Base-by-base conservation (phyloP, 2,329 filamentous ascomycete genomes). In the Arachnopeziza araneosa region DNA sequence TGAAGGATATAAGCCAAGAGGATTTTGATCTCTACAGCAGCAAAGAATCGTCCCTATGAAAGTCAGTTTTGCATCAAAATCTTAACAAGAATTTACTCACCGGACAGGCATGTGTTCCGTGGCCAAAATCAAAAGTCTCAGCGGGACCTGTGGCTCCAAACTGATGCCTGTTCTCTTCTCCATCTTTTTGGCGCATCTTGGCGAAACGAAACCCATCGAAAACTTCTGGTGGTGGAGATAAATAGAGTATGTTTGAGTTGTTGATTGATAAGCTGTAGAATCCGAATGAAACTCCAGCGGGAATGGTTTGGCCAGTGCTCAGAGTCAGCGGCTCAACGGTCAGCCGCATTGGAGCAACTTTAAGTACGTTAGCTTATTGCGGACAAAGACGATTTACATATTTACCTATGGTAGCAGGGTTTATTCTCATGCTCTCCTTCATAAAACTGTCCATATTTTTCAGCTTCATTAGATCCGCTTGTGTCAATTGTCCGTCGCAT, bases 31-130 rank as follows among this genome's bases (percentile, higher is more conserved):
- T 76, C 72, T 54, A 73, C 73, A 21, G 68, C 69, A 1, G 74
- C 74, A 54, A 77, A 71, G 67, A 78, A 78, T 0, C 76, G 67
- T 0, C 76, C 76, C 54, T 55, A 19, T 48, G 14, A 9, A 12
- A 14, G 36, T 44, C 50, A 52, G 21, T 12, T 22, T 22, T 23
- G 26, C 19, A 8, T 50, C 49, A 8, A 8, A 10, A 17, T 17
- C 23, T n/a, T 26, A 36, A 32, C 21, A 36, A n/a, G 19, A 21
- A 9, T 36, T 1, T 22, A 36, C 54, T 8, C 19, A 55, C 54
- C 0, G 77, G 77, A 44, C 77, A 79, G 9, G 76, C 75, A 59
- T 77, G 75, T 44, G 70, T 69, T n/a, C 76, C 76, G 60, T 77
- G 72, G 1, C 76, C 76, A 57, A 77, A 78, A 21, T 62, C 57